A percentile compares a stretch with the other conserved stretches of the same genome.
Conservation (phyloP, 352 stramenopile species). For the Globisporangium mamillatum region DNA sequence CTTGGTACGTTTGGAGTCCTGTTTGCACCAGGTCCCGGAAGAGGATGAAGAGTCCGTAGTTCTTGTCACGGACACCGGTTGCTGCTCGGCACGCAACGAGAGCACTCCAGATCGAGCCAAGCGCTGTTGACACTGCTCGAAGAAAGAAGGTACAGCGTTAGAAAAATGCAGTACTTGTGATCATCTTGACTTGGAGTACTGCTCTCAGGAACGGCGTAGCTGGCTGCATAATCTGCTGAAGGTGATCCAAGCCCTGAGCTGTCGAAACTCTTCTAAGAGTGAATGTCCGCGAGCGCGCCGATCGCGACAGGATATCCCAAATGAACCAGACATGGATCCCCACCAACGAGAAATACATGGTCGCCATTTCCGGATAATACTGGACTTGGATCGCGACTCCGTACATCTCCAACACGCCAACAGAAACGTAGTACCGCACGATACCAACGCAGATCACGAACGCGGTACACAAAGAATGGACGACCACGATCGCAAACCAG, state of each 20-base stretch:
- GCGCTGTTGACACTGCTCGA: not conserved
- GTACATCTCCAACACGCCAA: not conserved
- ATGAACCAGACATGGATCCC: not conserved
- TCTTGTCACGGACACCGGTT: conserved; percentile 17
- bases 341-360: not conserved
- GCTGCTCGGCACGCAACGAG: not conserved
- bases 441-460: not conserved
- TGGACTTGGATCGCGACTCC: not conserved
- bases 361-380: not conserved
- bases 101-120: not conserved
- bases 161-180: too few relatives aligned
- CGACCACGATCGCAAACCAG: not conserved
- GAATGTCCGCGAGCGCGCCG: not conserved
- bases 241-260: too few relatives aligned
- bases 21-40: conserved; percentile 26
- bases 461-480: not conserved
- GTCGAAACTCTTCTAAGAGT: not conserved
- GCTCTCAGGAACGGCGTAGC: too few relatives aligned
- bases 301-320: not conserved
- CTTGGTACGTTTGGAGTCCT: conserved; percentile 26
- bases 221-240: too few relatives aligned
- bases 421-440: too few relatives aligned
- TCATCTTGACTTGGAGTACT: not conserved
- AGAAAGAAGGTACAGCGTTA: too few relatives aligned
- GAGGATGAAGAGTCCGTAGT: conserved; percentile 29